phyloP scores from a whole-genome alignment of 768 basidiomycete species.

The Podaxis carcinomalis region DNA sequence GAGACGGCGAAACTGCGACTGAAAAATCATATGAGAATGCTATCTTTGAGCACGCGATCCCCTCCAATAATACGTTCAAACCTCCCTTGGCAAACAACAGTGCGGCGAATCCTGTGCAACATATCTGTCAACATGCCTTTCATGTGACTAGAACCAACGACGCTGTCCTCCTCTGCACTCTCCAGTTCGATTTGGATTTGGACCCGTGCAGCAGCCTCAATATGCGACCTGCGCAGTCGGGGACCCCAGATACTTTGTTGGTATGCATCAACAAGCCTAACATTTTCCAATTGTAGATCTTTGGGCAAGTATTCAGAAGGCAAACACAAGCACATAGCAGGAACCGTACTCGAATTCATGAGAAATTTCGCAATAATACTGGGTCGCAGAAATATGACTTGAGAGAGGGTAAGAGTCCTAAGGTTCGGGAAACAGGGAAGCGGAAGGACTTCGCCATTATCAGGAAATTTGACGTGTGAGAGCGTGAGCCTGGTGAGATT shows the following conservation, averaged over 20 bases:
- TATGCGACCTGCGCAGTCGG: conserved; percentile 43
- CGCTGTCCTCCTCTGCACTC: not conserved
- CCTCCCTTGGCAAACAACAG: conserved; percentile 46
- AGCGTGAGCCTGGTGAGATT: conserved; percentile 41
- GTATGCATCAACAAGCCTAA: conserved; percentile 52
- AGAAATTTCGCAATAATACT: conserved; percentile 31
- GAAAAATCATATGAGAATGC: conserved; percentile 14
- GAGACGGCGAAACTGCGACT: too few species aligned
- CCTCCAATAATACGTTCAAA: conserved; percentile 53
- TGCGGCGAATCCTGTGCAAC: conserved; percentile 29
- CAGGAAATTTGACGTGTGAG: conserved; percentile 33
- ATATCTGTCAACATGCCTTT: conserved; percentile 13
- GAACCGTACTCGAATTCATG: not conserved
- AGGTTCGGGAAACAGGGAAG: conserved; percentile 34
- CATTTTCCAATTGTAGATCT: conserved; percentile 23
- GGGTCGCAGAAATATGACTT: conserved; percentile 43
- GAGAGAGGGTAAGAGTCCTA: conserved; percentile 42
- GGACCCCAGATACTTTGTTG: conserved; percentile 55
- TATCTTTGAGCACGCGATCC: conserved; percentile 31
- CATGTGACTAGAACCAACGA: not conserved
- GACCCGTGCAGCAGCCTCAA: conserved; percentile 33
- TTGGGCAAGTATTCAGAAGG: not conserved
- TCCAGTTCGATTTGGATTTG: not conserved
- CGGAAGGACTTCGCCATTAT: conserved; percentile 7
- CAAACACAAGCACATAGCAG: not conserved